Conservation (phyloP, 108 stramenopile genomes). For the Fragilaria radians region DNA sequence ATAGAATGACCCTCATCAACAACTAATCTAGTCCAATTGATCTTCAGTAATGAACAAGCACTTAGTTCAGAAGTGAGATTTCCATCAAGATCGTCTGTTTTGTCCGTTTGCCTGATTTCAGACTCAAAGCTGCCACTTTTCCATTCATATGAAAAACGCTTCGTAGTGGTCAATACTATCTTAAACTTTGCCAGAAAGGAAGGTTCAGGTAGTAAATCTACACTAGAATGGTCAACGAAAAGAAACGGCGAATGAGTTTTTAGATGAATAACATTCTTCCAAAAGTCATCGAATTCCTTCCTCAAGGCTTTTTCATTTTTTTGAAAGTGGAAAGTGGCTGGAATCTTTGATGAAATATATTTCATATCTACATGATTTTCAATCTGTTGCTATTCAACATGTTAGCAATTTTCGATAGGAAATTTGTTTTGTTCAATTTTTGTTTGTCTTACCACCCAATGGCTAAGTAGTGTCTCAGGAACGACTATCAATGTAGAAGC, state of each 20-base stretch:
- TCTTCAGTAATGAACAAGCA: constrained; percentile 64
- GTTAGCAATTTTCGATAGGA: neutral
- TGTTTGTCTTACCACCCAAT: constrained; percentile 57
- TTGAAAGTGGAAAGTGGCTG: constrained; percentile 32
- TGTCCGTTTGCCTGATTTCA: constrained; percentile 40
- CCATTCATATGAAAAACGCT: constrained; percentile 69
- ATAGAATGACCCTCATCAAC: constrained; percentile 85
- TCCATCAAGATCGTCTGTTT: constrained; percentile 7
- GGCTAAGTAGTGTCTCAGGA: constrained; percentile 56
- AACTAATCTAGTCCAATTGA: constrained; percentile 68
- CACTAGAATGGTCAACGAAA: constrained; percentile 57
- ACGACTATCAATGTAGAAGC: constrained; percentile 67
- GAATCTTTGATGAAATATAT: constrained; percentile 29
- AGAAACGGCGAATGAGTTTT: constrained; percentile 44
- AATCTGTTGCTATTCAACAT: constrained; percentile 49
- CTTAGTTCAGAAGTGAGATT: constrained; percentile 1
- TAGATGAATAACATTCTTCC: neutral
- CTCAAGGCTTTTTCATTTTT: constrained; percentile 10
- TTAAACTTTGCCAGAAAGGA: constrained; percentile 48
- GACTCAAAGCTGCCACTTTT: constrained; percentile 69
- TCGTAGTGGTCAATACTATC: constrained; percentile 63
- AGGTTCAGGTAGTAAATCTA: constrained; percentile 44
- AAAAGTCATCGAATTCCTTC: constrained; percentile 21
- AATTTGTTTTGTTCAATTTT: neutral
- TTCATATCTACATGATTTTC: constrained; percentile 39